Percentiles rank a stretch among this genome's conserved stretches.
Evolutionary conservation across 1,284 basidiomycete species (phyloP).

Genomic region (Moesziomyces aphidis): DNA sequence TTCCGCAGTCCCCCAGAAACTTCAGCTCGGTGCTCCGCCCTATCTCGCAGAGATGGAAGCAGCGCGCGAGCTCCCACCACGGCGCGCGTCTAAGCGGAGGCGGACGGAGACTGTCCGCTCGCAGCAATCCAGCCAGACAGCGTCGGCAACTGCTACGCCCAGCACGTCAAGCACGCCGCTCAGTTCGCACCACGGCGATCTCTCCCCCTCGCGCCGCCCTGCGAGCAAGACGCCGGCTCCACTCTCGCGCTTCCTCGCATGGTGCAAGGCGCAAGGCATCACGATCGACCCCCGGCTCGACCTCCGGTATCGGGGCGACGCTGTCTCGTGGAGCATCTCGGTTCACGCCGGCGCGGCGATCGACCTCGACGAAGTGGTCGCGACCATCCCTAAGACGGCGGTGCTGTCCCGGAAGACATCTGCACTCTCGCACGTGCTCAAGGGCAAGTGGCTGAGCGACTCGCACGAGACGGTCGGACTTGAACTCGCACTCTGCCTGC

Average conservation of each 20-base stretch:
- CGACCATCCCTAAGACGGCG: conserved; percentile 40
- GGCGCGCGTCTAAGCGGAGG: conserved; percentile 3
- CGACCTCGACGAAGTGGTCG: conserved; percentile 15
- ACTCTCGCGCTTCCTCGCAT: conserved; percentile 19
- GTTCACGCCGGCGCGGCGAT: conserved; percentile 17
- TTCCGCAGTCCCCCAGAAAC: too few species aligned
- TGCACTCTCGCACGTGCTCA: conserved; percentile 17
- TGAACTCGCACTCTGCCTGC: conserved; percentile 53
- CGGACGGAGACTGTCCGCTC: background rate
- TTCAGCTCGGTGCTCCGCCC: too few species aligned
- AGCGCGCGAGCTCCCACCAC: background rate
- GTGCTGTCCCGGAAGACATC: conserved; percentile 46
- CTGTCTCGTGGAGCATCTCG: conserved; percentile 30
- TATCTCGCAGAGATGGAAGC: too few species aligned
- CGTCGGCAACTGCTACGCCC: background rate
- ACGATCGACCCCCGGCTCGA: conserved; percentile 16
- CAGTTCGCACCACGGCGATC: conserved; percentile 6
- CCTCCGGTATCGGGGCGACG: conserved; percentile 14
- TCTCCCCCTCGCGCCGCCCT: background rate
- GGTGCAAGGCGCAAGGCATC: conserved; percentile 13
- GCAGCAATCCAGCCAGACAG: background rate
- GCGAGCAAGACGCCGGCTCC: background rate
- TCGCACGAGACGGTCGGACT: conserved; percentile 33
- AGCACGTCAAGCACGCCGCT: conserved; percentile 4
- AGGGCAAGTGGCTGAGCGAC: conserved; percentile 21